phyloP scores from a whole-genome alignment of 2,329 filamentous ascomycete species.

The Ascochyta lentis region DNA sequence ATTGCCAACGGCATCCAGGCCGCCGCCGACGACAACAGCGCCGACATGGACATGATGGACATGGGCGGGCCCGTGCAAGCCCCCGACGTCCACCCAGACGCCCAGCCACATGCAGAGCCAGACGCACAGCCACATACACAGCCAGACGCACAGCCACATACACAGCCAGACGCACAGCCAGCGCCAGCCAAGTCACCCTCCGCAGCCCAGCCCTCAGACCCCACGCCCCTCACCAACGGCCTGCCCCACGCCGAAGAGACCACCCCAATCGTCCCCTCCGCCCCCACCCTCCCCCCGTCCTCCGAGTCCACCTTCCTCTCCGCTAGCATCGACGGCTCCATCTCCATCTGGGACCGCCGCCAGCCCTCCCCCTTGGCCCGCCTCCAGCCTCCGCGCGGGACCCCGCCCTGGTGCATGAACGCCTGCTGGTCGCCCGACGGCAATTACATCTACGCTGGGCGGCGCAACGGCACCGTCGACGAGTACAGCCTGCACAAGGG shows the following conservation, averaged over 20 bases:
- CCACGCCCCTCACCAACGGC: slow-evolving; percentile 51
- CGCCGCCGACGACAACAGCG: slow-evolving; percentile 52
- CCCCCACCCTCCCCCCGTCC: slow-evolving; percentile 47
- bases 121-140: too few relatives aligned
- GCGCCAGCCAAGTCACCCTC: neutral
- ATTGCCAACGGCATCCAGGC: slow-evolving; percentile 65
- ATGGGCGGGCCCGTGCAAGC: slow-evolving; percentile 53
- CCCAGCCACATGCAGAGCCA: neutral
- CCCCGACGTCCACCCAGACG: slow-evolving; percentile 29
- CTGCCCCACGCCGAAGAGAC: slow-evolving; percentile 60
- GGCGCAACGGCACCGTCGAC: slow-evolving; percentile 90
- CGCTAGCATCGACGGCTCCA: slow-evolving; percentile 82
- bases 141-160: too few relatives aligned
- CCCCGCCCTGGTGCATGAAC: slow-evolving; percentile 97
- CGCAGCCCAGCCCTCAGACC: slow-evolving; percentile 18
- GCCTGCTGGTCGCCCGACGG: slow-evolving; percentile 96
- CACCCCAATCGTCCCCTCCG: slow-evolving; percentile 22
- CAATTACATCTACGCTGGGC: slow-evolving; percentile 91
- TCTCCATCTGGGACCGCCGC: slow-evolving; percentile 93
- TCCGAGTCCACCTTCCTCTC: slow-evolving; percentile 77
- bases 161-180: slow-evolving; percentile 1
- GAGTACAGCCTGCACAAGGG: slow-evolving; percentile 88
- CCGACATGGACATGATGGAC: slow-evolving; percentile 55
- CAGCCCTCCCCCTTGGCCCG: slow-evolving; percentile 77
- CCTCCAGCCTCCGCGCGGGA: slow-evolving; percentile 74